These are phyloP conservation scores for Mercurialis annua DNA, from an alignment of 345 rosid genomes.

Conservation along the genomic window DNA sequence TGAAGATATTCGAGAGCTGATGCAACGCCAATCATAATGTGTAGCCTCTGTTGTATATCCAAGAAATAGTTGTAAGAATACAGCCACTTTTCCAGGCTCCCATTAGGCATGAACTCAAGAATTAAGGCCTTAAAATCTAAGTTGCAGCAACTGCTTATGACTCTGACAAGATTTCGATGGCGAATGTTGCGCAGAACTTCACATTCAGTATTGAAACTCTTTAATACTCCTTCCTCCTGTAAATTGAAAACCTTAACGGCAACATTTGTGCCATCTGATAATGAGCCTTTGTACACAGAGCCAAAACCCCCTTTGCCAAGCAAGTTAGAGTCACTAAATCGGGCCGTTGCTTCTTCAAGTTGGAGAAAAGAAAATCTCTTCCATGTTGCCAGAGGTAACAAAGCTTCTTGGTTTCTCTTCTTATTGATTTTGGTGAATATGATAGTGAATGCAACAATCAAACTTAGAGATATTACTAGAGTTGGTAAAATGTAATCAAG, in stretches of 20 bases:
- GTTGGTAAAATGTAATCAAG: too few relatives aligned
- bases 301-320: constrained; percentile 9
- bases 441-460: not conserved
- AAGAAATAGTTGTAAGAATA: constrained; percentile 13
- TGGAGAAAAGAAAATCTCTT: constrained; percentile 4
- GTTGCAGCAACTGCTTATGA: constrained; percentile 3
- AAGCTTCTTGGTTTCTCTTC: not conserved
- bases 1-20: constrained; percentile 8
- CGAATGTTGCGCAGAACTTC: not conserved
- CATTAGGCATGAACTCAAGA: constrained; percentile 18
- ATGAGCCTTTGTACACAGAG: constrained; percentile 2
- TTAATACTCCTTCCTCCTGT: not conserved
- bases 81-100: constrained; percentile 18
- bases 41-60: constrained; percentile 5
- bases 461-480: not conserved
- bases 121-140: constrained; percentile 7
- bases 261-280: not conserved
- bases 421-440: not conserved
- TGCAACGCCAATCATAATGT: constrained; percentile 12
- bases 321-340: not conserved
- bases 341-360: not conserved
- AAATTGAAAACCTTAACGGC: constrained; percentile 13
- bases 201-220: constrained; percentile 5
- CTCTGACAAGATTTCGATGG: constrained; percentile 12
- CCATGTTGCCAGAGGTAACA: not conserved